Base-by-base conservation (phyloP, 2,329 filamentous ascomycete genomes). In the Aulographum hederae region DNA sequence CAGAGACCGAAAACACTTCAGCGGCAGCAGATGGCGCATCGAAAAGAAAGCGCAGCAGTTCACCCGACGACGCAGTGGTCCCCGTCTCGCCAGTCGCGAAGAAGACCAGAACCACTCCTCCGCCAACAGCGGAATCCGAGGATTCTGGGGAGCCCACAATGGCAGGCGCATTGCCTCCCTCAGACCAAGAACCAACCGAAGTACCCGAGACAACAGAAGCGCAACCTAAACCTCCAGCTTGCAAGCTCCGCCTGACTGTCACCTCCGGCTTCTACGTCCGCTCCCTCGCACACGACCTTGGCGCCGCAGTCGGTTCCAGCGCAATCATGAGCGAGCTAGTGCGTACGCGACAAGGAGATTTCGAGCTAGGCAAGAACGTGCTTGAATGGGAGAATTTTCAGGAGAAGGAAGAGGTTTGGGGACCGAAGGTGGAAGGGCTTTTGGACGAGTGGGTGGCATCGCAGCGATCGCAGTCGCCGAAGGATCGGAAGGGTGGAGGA, bases 261-360 rank as follows among this genome's bases (percentile, higher is more conserved):
- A 84, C 84, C 2, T 92, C 84, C 1, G 89, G 89, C 25, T 98
- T 94, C 62, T 98, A 98, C 52, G 85, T 98, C 11, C 78, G 89
- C 39, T 91, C 79, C 35, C 72, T 98, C 42, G 85, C 82, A 44
- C 84, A 95, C 49, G 89, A 98, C 46, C 65, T 98, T 3, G 89
- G 86, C 15, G 63, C 73, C 41, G 82, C 81, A 42, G 65, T 94
- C 11, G 73, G 69, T 32, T 92, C 82, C 10, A 73, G 80, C 16
- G 89, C 69, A 20, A 64, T 89, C 41, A 95, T 98, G 86, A 72
- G 79, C 15, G 73, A 78, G 43, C 68, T 98, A 14, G 67, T 78
- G 34, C 75, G 89, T 33, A 78, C 72, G 3, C 70, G 78, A 32
- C 89, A 98, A 54, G 79, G 73, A 13, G 70, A 82, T 38, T 95